These are phyloP conservation scores for Cyclanthera cordifolia DNA, from an alignment of 306 rosid genomes.

Conservation along the genomic window DNA sequence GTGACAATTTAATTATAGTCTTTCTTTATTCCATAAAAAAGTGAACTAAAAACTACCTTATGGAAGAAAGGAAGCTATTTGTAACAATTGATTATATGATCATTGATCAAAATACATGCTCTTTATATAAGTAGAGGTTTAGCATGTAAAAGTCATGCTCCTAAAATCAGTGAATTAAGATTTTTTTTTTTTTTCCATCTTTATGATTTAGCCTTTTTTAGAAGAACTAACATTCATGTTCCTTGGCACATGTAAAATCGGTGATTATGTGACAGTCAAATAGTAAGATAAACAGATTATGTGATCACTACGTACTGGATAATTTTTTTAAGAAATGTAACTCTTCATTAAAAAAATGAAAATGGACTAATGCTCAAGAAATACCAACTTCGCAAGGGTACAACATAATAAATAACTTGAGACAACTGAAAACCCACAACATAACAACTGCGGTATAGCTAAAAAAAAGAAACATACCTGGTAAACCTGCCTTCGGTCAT, in stretches of 20 bases:
- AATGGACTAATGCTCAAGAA: no score
- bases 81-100: no score
- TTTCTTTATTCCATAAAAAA: not conserved
- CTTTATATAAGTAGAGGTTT: no score
- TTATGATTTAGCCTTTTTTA: not conserved
- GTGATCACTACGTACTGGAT: not conserved
- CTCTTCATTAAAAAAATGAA: no score
- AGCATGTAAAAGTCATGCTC: no score
- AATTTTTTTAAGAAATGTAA: not conserved
- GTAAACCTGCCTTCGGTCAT: conserved; percentile 85
- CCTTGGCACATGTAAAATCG: not conserved
- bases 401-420: not conserved
- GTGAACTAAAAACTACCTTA: not conserved
- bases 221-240: not conserved
- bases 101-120: no score
- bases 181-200: not conserved
- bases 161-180: no score
- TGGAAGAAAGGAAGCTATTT: no score
- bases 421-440: not conserved
- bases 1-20: not conserved
- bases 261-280: not conserved
- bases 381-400: no score
- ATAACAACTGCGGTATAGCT: conserved; percentile 1
- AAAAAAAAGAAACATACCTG: conserved; percentile 42
- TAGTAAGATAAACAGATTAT: not conserved